Evolutionary conservation across 257 asterid species (phyloP).

Genomic region (Linderniella brevidens): DNA sequence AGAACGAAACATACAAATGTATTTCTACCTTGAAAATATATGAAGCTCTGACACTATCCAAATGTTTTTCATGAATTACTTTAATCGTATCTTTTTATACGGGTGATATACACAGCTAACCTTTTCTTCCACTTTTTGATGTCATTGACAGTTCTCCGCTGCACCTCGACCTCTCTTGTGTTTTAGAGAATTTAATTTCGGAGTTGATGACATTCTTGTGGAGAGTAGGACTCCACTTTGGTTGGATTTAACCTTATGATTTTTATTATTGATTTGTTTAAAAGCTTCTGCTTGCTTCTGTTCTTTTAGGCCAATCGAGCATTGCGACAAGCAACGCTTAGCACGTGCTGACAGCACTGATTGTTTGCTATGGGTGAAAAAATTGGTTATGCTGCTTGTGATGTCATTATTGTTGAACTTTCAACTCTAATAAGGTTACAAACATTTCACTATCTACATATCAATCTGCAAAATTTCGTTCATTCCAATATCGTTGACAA

Average conservation of each 20-base stretch:
- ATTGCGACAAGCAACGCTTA: constrained; percentile 84
- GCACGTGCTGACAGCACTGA: constrained; percentile 80
- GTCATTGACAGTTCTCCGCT: constrained; percentile 91
- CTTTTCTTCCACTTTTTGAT: constrained; percentile 58
- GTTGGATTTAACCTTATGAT: constrained; percentile 2
- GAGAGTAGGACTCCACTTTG: constrained; percentile 31
- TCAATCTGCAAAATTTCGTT: no score
- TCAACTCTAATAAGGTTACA: constrained; percentile 81
- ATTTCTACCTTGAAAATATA: no score
- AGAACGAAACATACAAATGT: no score
- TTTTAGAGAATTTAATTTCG: constrained; percentile 73
- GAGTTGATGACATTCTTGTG: constrained; percentile 92
- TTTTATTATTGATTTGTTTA: constrained; percentile 1
- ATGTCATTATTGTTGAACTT: constrained; percentile 85
- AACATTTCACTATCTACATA: no score
- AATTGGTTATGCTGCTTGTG: constrained; percentile 85
- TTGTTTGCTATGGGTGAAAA: constrained; percentile 85
- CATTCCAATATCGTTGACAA: no score
- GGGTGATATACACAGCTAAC: background rate
- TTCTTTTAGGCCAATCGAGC: constrained; percentile 84
- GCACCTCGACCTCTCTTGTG: constrained; percentile 84
- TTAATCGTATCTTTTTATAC: no score
- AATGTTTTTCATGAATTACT: no score
- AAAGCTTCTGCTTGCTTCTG: constrained; percentile 1
- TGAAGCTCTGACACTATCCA: no score